Evolutionary conservation across 441 rosid species (phyloP), one percentile per base, ranked within the genome.

Genomic region (Theobroma grandiflorum): DNA sequence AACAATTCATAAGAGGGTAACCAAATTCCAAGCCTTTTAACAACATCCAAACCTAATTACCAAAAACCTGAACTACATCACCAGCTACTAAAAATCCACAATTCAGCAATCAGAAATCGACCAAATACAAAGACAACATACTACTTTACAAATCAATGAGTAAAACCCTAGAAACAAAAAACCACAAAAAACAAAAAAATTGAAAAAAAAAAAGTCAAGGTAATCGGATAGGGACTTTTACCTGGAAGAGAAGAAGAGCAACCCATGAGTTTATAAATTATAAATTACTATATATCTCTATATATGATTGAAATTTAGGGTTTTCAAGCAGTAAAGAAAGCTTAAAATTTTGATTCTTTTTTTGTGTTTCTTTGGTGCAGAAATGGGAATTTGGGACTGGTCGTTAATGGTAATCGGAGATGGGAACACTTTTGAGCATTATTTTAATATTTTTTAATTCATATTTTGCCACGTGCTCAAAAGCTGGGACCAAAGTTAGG

Each of bases 161-260:
- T 7, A 47, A 72, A 80, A 52, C 65, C 87, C 80, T 47, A 66
- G 33, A 67, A 49, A 68, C 69, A 35, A 62, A 72, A 49, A 49
- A 33, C n/a, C 42, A 20, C 22, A 22, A 50, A 40, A 22, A 26
- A 42, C 0, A 0, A 26, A 26, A 31, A 12, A 73, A 8, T 14
- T 2, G 61, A 15, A 52, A 62, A 10, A 10, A 12, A 38, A 67
- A 43, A 52, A 16, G n/a, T 69, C 10, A 26, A 45, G 10, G 15
- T 16, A 71, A 47, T 49, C 6, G 59, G 3, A n/a, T 3, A 35
- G 11, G 71, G 78, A 59, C n/a, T 81, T 68, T 80, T 67, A 93
- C 98, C 97, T 78, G 95, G 98, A 85, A 92, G 91, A 82, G 99
- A 96, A 84, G 95, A 89, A 68, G 95, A 81, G 86, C 98, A 96